phyloP scores from a whole-genome alignment of 2,329 filamentous ascomycete species.

The Endocalyx cinctus region DNA sequence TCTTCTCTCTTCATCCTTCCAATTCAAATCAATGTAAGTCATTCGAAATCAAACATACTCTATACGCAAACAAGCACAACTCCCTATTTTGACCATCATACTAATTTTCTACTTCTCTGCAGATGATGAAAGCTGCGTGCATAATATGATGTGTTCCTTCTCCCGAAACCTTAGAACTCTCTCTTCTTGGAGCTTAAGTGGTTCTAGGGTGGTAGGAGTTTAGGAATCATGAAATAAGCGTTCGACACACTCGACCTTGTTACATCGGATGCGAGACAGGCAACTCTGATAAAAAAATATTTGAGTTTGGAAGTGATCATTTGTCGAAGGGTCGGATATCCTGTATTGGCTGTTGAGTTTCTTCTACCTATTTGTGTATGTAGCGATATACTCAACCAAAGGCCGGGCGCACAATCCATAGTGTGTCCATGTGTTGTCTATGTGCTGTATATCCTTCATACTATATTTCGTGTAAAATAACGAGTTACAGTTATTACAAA shows the following conservation, averaged over 20 bases:
- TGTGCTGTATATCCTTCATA: too few relatives aligned
- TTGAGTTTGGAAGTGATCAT: constrained; percentile 29
- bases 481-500: too few relatives aligned
- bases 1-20: constrained; percentile 81
- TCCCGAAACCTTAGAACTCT: constrained; percentile 72
- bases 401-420: too few relatives aligned
- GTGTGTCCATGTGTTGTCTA: too few relatives aligned
- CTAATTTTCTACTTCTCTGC: constrained; percentile 21
- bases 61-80: too few relatives aligned
- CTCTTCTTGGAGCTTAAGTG: constrained; percentile 87
- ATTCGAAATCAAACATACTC: too few relatives aligned
- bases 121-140: constrained; percentile 99
- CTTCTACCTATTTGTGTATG: too few relatives aligned
- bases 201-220: constrained; percentile 62
- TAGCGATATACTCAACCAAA: too few relatives aligned
- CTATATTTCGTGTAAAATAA: too few relatives aligned
- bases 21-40: constrained; percentile 95
- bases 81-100: too few relatives aligned
- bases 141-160: constrained; percentile 76
- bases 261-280: constrained; percentile 92
- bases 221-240: constrained; percentile 90
- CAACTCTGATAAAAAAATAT: constrained; percentile 84
- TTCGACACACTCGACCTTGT: constrained; percentile 99
- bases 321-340: too few relatives aligned
- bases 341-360: too few relatives aligned